Evolutionary conservation across 2,329 filamentous ascomycete genomes (phyloP).

Genomic region (Calonectria pauciramosa): DNA sequence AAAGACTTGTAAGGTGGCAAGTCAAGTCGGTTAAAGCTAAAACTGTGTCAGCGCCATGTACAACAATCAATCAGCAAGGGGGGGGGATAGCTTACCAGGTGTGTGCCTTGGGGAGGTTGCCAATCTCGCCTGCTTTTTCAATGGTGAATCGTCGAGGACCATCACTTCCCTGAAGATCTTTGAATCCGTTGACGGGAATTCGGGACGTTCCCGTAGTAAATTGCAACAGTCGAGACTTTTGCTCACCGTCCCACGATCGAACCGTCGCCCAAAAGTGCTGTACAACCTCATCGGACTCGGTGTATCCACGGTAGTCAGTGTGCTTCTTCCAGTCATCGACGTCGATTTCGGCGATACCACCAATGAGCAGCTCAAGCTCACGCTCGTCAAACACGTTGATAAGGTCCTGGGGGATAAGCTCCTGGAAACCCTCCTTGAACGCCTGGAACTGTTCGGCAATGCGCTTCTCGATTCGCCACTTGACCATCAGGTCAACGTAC

Average conservation of each 20-base stretch:
- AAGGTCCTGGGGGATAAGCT: constrained; percentile 94
- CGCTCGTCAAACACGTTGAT: constrained; percentile 99
- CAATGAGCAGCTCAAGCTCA: constrained; percentile 95
- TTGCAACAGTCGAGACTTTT: constrained; percentile 95
- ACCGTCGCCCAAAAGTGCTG: constrained; percentile 99
- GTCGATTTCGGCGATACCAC: constrained; percentile 99
- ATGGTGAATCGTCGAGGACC: constrained; percentile 97
- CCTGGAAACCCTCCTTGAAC: constrained; percentile 97
- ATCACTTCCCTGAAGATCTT: constrained; percentile 97
- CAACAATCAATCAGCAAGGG: neutral
- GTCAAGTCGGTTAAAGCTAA: constrained; percentile 96
- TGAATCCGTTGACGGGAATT: constrained; percentile 99
- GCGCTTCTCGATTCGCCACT: constrained; percentile 99
- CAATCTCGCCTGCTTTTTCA: constrained; percentile 94
- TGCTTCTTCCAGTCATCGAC: constrained; percentile 99
- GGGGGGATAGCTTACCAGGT: constrained; percentile 81
- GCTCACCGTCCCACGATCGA: constrained; percentile 96
- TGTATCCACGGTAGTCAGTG: constrained; percentile 98
- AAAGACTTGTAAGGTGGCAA: constrained; percentile 92
- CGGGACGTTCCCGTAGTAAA: constrained; percentile 98
- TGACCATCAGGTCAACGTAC: constrained; percentile 98
- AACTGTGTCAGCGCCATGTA: constrained; percentile 39
- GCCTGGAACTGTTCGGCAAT: constrained; percentile 99
- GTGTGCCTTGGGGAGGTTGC: constrained; percentile 94
- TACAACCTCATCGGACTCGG: constrained; percentile 96